Base-by-base conservation (phyloP, 2,329 filamentous ascomycete species). In the Sclerotinia borealis region DNA sequence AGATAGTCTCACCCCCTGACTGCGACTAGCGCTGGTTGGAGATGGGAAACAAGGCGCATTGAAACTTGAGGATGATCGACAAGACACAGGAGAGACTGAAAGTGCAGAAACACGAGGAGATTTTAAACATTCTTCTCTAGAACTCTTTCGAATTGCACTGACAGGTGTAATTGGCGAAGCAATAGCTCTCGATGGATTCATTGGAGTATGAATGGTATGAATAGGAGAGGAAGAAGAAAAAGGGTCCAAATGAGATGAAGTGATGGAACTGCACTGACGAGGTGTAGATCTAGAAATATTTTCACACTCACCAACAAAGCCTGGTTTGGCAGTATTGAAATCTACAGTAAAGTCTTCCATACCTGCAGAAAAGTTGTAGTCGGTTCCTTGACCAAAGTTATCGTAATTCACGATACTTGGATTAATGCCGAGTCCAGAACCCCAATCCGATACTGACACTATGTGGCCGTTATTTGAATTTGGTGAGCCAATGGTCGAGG, bases 291-390 rank as follows among this genome's bases (percentile, higher is more conserved):
- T 73, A 75, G 73, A 76, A 73, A 75, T 65, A 65, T 71, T 73
- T 69, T 72, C 64, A 71, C 64, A 79, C 77, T 79, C 74, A 80
- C 77, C 78, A 74, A 79, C 77, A 74, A 76, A 79, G 68, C 71
- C 73, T 27, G 76, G 70, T 65, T 79, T 76, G 65, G 78, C 75
- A 39, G 75, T 63, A 68, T 68, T 75, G 67, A 79, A 75, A 25
- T 75, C 71, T 68, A 72, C 69, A 69, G 68, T 69, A 64, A 74
- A 74, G 29, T 75, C 72, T 67, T 75, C 73, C 71, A 74, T 72
- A 73, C 73, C 72, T 71, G 72, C 61, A 64, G 68, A 36, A 62
- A 67, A 65, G 66, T 70, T 71, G 66, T 72, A 75, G 27, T 73
- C 72, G 67, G 69, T 71, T 36, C 69, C 66, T 9, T 68, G 65